Evolutionary conservation across 2,329 filamentous ascomycete genomes (phyloP).

Genomic region (Colletotrichum cereale): DNA sequence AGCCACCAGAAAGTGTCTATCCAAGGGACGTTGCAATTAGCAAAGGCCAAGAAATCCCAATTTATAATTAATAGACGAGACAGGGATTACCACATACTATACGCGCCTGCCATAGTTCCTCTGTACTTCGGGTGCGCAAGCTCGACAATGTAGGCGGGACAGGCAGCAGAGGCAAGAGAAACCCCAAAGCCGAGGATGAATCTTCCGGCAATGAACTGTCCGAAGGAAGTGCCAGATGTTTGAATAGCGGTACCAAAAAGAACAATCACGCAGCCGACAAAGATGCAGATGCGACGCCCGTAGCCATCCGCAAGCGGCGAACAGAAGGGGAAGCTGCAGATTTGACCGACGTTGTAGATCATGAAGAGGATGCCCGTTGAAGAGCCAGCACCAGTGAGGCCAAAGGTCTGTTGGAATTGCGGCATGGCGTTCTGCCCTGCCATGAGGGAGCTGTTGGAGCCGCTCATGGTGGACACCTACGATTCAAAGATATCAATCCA

Average conservation of each 20-base stretch:
- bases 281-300: conserved; percentile 65
- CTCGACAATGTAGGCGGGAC: conserved; percentile 72
- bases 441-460: conserved; percentile 59
- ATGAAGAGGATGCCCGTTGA: conserved; percentile 59
- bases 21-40: background rate
- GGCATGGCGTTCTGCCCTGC: conserved; percentile 59
- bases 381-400: conserved; percentile 56
- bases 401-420: conserved; percentile 59
- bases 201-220: conserved; percentile 55
- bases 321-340: conserved; percentile 62
- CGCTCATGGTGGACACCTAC: too few relatives aligned
- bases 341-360: conserved; percentile 62
- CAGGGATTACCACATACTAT: conserved; percentile 61
- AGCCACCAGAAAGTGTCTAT: conserved; percentile 59
- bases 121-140: conserved; percentile 73
- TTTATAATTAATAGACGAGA: background rate
- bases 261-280: conserved; percentile 61
- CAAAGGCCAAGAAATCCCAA: too few relatives aligned
- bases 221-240: conserved; percentile 53
- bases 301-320: conserved; percentile 61
- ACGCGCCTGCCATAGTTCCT: conserved; percentile 65
- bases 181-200: conserved; percentile 67
- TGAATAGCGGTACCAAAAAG: conserved; percentile 62
- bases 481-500: too few relatives aligned
- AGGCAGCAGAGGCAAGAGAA: conserved; percentile 69